These are phyloP conservation scores for Luvunga scandens DNA, from an alignment of 345 rosid genomes.

Conservation along the genomic window DNA sequence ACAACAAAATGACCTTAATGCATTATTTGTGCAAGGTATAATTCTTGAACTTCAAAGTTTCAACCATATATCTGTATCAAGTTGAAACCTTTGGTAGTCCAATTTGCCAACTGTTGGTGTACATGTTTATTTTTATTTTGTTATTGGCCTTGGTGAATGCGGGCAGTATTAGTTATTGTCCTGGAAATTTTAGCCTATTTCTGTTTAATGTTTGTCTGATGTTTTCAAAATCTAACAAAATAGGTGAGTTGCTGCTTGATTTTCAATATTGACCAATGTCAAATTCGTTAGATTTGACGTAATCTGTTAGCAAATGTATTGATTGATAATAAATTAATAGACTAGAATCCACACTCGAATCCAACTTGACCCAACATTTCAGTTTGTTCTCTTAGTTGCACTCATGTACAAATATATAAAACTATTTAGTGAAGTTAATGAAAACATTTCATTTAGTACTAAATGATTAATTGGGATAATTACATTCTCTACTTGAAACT, in stretches of 20 bases:
- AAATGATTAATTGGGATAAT: neutral
- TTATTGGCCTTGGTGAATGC: neutral
- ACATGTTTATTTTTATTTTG: neutral
- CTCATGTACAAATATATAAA: neutral
- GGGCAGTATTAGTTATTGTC: neutral
- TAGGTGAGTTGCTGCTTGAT: neutral
- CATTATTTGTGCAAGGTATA: constrained; percentile 97
- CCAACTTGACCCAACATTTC: neutral
- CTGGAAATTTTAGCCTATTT: neutral
- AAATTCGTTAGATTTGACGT: neutral
- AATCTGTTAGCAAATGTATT: neutral
- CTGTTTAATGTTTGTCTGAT: neutral
- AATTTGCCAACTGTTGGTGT: neutral
- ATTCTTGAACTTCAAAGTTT: constrained; percentile 11
- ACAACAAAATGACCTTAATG: constrained; percentile 95
- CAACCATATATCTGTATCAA: neutral
- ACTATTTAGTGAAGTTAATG: neutral
- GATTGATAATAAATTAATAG: neutral
- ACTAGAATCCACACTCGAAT: neutral
- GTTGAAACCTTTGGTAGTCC: neutral
- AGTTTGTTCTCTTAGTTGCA: neutral
- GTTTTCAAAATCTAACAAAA: neutral
- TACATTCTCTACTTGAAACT: neutral
- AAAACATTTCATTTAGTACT: neutral
- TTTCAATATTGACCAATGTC: neutral